Base-by-base conservation (phyloP, 2,329 filamentous ascomycete species). In the Monilinia fructigena region DNA sequence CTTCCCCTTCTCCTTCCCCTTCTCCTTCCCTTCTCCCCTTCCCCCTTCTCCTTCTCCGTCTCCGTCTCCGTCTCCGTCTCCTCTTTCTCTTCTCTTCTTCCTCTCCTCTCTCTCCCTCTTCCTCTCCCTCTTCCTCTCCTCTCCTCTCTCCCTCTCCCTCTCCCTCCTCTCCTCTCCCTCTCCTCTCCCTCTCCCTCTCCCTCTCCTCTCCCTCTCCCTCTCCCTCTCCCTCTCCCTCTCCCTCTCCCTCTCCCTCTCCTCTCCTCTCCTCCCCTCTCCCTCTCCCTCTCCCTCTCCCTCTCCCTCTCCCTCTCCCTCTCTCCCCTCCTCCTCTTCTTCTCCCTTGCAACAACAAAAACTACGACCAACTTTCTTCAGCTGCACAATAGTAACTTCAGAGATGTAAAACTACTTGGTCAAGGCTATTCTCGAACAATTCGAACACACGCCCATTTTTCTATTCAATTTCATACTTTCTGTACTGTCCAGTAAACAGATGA, bases 401-500 rank as follows among this genome's bases (percentile, higher is more conserved):
- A 55, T 47, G 26, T 47, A 45, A 35, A 55, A 18, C 8, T 31
- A 23, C 55, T 35, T 55, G 38, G 23, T 16, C 14, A 47, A 47
- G 14, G 6, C 40, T 10, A 56, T 23, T 18, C 26, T 10, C 61
- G 28, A 38, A 38, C 26, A 56, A 38, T 6, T 14, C 8, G 26
- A 47, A 26, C 18, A 26, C 38, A 56, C 26, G 47, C 61, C 35
- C 38, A 6, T 63, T 35, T 35, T 45, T 42, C 38, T 23, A 18
- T 47, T 18, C 12, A 42, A 47, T 31, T 23, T 47, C 40, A 54
- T 45, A 45, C 42, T 60, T 48, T 31, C 20, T 48, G 28, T 35
- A 20, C 56, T n/a, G 56, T 48, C n/a, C 26, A 56, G 61, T 63
- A n/a, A 63, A 55, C 20, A 16, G 61, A 31, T 23, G 40, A 35